phyloP scores from a whole-genome alignment of 2,329 filamentous ascomycete species.

The Colletotrichum plurivorum region DNA sequence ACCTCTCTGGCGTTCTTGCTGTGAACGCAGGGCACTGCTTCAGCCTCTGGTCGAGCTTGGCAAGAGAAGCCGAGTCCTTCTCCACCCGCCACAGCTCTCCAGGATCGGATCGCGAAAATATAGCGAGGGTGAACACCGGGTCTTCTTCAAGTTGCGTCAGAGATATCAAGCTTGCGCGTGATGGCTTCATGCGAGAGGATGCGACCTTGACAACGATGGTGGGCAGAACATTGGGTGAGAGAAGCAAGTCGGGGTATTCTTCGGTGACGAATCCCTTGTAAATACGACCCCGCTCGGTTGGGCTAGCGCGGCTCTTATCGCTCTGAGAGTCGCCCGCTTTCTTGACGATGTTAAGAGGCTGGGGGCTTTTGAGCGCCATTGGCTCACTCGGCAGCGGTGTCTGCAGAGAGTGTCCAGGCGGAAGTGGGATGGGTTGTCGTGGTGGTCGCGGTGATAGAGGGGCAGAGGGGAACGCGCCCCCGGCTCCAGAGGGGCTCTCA shows the following conservation, averaged over 20 bases:
- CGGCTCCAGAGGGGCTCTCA: conserved; percentile 48
- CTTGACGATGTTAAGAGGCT: conserved; percentile 56
- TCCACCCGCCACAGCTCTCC: conserved; percentile 94
- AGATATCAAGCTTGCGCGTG: conserved; percentile 85
- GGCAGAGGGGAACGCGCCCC: conserved; percentile 59
- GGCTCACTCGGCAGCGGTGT: conserved; percentile 58
- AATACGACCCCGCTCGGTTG: conserved; percentile 66
- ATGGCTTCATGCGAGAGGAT: conserved; percentile 95
- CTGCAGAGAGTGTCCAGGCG: conserved; percentile 77
- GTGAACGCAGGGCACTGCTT: conserved; percentile 81
- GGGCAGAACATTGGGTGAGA: conserved; percentile 90
- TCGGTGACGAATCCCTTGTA: conserved; percentile 86
- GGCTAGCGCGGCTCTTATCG: conserved; percentile 53
- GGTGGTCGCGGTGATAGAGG: conserved; percentile 81
- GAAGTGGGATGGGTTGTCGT: conserved; percentile 80
- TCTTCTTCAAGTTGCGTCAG: conserved; percentile 89
- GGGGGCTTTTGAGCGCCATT: conserved; percentile 55
- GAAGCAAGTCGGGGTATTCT: conserved; percentile 86
- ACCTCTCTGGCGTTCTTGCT: conserved; percentile 85
- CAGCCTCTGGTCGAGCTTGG: conserved; percentile 85
- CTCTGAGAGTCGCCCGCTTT: conserved; percentile 48
- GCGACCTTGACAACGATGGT: conserved; percentile 89
- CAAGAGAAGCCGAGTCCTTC: conserved; percentile 87
- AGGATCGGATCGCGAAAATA: conserved; percentile 82
- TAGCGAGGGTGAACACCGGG: conserved; percentile 91